These are phyloP conservation scores for Baorangia bicolor DNA, from an alignment of 768 basidiomycete genomes.

Conservation along the genomic window DNA sequence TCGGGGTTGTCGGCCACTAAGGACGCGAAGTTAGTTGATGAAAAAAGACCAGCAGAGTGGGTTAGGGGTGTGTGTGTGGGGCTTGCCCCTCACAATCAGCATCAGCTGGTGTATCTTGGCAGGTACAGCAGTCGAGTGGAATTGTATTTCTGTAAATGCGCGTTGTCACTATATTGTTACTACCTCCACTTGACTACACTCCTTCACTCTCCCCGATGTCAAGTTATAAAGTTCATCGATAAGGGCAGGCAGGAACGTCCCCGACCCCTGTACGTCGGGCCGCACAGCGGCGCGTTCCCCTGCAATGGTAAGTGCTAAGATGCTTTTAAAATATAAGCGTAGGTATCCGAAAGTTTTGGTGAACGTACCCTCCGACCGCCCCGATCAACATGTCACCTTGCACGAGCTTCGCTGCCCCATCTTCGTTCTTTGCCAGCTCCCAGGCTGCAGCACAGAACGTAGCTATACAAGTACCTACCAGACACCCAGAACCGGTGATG, in stretches of 20 bases:
- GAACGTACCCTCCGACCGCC: conserved; percentile 70
- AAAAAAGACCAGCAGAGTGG: no score
- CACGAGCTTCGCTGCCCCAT: conserved; percentile 48
- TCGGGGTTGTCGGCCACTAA: no score
- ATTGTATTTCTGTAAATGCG: neutral
- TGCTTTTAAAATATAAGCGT: conserved; percentile 32
- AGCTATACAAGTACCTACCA: conserved; percentile 74
- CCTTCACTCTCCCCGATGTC: conserved; percentile 36
- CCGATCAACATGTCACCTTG: conserved; percentile 76
- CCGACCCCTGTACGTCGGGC: conserved; percentile 56
- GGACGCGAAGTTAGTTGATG: no score
- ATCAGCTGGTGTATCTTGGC: neutral
- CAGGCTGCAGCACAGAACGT: conserved; percentile 75
- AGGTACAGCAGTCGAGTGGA: neutral
- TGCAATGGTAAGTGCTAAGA: conserved; percentile 59
- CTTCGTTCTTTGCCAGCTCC: conserved; percentile 31
- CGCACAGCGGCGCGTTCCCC: conserved; percentile 56
- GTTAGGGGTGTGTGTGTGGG: no score
- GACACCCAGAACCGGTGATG: conserved; percentile 91
- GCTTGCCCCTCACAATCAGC: no score
- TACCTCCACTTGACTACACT: conserved; percentile 30
- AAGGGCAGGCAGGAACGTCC: conserved; percentile 62
- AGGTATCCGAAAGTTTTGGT: neutral
- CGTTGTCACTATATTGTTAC: neutral
- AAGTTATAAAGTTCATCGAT: conserved; percentile 59